Conservation (phyloP, 2,329 filamentous ascomycete species). For the Talaromyces sp. region DNA sequence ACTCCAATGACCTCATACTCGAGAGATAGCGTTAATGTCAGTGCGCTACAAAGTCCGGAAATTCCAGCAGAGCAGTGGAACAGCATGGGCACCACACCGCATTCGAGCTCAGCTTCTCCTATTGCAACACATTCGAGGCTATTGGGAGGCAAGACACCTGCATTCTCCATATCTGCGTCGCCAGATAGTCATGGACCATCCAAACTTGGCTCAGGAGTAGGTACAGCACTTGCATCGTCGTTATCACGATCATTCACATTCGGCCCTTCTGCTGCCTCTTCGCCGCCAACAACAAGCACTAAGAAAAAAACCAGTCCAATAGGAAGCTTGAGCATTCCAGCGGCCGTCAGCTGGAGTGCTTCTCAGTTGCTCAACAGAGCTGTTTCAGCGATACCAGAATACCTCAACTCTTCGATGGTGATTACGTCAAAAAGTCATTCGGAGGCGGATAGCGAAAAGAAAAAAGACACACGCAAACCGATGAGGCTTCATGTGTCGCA, state of each 20-base stretch:
- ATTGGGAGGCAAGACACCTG: constrained; percentile 44
- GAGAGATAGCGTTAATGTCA: constrained; percentile 31
- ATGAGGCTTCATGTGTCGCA: constrained; percentile 50
- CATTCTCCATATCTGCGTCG: constrained; percentile 42
- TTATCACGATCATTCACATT: constrained; percentile 48
- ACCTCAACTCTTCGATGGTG: constrained; percentile 32
- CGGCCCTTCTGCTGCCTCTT: constrained; percentile 44
- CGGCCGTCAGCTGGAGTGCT: constrained; percentile 32
- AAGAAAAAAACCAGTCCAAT: constrained; percentile 41
- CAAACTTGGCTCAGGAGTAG: constrained; percentile 42
- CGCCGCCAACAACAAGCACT: constrained; percentile 34
- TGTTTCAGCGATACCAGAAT: constrained; percentile 31
- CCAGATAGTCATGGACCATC: constrained; percentile 42
- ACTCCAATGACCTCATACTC: constrained; percentile 35
- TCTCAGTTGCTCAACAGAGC: constrained; percentile 27
- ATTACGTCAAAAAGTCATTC: constrained; percentile 35
- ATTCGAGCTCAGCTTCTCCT: constrained; percentile 56
- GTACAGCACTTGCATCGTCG: constrained; percentile 45
- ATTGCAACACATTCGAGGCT: constrained; percentile 44
- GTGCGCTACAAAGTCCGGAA: constrained; percentile 46
- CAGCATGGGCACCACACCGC: constrained; percentile 51
- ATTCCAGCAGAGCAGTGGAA: constrained; percentile 53
- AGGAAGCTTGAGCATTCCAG: constrained; percentile 35
- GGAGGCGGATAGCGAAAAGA: constrained; percentile 41
- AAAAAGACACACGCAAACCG: constrained; percentile 29